phyloP scores from a whole-genome alignment of 1,284 basidiomycete species.

The Fomes fomentarius region DNA sequence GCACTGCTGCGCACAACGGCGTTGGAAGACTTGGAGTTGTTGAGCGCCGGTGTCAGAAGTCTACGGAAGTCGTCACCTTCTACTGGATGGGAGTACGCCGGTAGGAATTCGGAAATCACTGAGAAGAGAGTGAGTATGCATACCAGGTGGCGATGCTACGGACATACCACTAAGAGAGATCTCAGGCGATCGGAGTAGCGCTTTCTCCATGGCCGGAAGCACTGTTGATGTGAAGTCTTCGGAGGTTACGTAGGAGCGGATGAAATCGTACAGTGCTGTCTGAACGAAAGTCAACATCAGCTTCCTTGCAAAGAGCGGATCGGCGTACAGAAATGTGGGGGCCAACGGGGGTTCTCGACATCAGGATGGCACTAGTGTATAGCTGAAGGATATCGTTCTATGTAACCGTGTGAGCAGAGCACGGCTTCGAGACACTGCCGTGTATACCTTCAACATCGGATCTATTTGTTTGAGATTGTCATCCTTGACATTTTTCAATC shows the following conservation, averaged over 20 bases:
- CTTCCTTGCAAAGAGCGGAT: conserved; percentile 17
- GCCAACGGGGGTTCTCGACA: conserved; percentile 58
- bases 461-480: conserved; percentile 45
- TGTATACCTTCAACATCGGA: conserved; percentile 48
- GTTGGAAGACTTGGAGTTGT: conserved; percentile 81
- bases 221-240: conserved; percentile 55
- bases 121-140: conserved; percentile 2
- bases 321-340: conserved; percentile 50
- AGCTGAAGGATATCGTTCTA: conserved; percentile 57
- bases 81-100: conserved; percentile 58
- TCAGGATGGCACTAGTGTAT: conserved; percentile 55
- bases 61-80: conserved; percentile 59
- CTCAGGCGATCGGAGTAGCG: conserved; percentile 75
- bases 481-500: conserved; percentile 56
- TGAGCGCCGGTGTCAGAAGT: conserved; percentile 68
- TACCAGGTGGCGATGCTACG: too few species aligned
- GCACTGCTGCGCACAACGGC: conserved; percentile 62
- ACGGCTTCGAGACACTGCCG: not conserved
- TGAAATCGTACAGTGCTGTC: conserved; percentile 63
- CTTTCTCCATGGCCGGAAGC: conserved; percentile 74
- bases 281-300: conserved; percentile 28
- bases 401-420: not conserved
- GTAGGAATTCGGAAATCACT: conserved; percentile 62
- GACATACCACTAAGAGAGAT: conserved; percentile 61
- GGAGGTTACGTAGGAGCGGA: conserved; percentile 50